Conservation (phyloP, 257 asterid species). For the Striga asiatica region DNA sequence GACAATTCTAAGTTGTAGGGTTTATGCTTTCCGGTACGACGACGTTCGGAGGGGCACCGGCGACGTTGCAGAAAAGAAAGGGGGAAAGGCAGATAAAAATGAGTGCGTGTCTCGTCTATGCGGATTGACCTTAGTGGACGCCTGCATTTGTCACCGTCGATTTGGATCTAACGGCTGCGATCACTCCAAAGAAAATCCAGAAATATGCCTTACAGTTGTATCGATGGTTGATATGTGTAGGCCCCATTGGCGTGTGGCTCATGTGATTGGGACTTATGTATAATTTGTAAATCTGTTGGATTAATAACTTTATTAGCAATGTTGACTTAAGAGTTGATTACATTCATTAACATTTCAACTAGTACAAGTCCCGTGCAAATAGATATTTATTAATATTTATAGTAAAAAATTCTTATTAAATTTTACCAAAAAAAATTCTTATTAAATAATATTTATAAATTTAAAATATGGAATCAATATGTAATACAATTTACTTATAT, state of each 20-base stretch:
- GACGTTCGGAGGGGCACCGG: slow-evolving; percentile 22
- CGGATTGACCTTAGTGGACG: slow-evolving; percentile 23
- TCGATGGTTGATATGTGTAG: slow-evolving; percentile 9
- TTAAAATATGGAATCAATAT: too few species aligned
- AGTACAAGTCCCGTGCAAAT: too few species aligned
- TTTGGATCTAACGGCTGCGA: slow-evolving; percentile 22
- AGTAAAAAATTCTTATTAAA: too few species aligned
- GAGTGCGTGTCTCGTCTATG: slow-evolving; percentile 26
- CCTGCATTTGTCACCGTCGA: slow-evolving; percentile 23
- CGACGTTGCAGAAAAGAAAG: slow-evolving; percentile 17
- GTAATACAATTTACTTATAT: too few species aligned
- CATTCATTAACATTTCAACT: too few species aligned
- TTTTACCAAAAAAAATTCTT: too few species aligned
- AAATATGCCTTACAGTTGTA: not conserved
- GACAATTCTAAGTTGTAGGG: slow-evolving; percentile 14
- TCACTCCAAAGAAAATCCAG: not conserved
- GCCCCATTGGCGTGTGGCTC: slow-evolving; percentile 2
- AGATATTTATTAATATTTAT: too few species aligned
- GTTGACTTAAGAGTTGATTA: not conserved
- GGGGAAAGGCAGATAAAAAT: slow-evolving; percentile 8
- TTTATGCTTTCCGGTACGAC: slow-evolving; percentile 10
- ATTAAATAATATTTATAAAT: too few species aligned
- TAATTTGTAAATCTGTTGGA: not conserved
- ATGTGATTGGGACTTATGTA: not conserved
- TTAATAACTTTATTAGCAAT: too few species aligned